A percentile compares a stretch with the other conserved stretches of the same genome.
Conservation (phyloP, 192 early-diverging fungal species). For the Podila horticola region DNA sequence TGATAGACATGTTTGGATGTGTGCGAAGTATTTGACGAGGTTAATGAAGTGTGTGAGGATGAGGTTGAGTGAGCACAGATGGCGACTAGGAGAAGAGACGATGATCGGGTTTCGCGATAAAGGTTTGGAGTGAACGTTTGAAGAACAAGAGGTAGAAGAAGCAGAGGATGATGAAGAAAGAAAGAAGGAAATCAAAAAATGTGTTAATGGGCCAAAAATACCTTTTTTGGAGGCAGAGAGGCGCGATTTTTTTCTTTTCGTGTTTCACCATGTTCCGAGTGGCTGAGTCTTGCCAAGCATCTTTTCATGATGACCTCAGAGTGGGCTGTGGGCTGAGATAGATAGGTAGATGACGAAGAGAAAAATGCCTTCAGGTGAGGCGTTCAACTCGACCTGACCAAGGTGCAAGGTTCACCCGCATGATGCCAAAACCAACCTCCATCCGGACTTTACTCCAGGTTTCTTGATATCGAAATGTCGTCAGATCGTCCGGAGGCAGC, state of each 20-base stretch:
- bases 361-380: too few species aligned
- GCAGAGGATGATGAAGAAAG: background rate
- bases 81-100: background rate
- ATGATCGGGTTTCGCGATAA: background rate
- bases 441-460: too few species aligned
- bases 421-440: too few species aligned
- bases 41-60: background rate
- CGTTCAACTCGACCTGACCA: too few species aligned
- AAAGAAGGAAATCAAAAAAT: background rate
- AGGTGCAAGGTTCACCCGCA: too few species aligned
- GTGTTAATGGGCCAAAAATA: background rate
- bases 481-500: too few species aligned
- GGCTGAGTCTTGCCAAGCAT: slow-evolving; percentile 1
- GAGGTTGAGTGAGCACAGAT: background rate
- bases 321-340: too few species aligned
- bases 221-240: too few species aligned
- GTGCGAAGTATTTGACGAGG: background rate
- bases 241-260: background rate
- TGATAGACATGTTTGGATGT: slow-evolving; percentile 38
- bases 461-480: too few species aligned
- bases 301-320: background rate
- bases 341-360: too few species aligned
- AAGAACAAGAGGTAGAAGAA: background rate
- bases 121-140: background rate
- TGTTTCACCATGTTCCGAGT: background rate